Base-by-base conservation (phyloP, 2,329 filamentous ascomycete species). In the Helminthosporium solani region DNA sequence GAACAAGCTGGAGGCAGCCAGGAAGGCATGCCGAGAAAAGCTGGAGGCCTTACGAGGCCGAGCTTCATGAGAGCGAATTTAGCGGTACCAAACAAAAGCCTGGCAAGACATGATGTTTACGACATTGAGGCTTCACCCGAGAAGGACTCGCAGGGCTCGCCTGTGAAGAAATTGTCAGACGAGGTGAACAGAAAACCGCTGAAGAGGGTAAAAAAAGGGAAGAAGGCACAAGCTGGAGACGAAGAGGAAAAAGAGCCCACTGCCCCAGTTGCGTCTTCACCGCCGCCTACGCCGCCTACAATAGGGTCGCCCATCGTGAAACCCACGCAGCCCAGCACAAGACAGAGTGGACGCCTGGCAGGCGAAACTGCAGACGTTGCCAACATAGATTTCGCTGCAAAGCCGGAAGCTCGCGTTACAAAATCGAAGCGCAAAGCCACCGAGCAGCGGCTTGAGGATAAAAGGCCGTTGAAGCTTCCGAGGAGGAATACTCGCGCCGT, bases 41-140 rank as follows among this genome's bases (percentile, higher is more conserved):
- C 7, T 6, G 14, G 14, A n/a, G 28, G 28, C 28, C 28, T 31
- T 12, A 8, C 28, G 33, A 50, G 43, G 6, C 51, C 51, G 4
- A 57, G 40, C 42, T 40, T 55, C n/a, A n/a, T 39, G 2, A 35
- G 42, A 7, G 42, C 52, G 1, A 33, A 48, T 19, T 38, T 35
- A 12, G 47, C 34, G 9, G 40, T 44, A 4, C 33, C 46, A 8
- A 48, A 16, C 2, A 40, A 39, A 31, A 38, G 56, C 9, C 42
- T 51, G 6, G 53, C 51, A 8, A 44, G 53, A 14, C 46, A 48
- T 1, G 50, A 62, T 16, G 14, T 54, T 0, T 64, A 54, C 33
- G 57, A 59, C 3, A 35, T 64, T 4, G 16, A 15, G 6, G 23
- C 50, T 2, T 64, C 59, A 16, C 61, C 61, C 0, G 56, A 59